Percentiles rank a stretch among this genome's conserved stretches.
Evolutionary conservation across 129 eudicot genomes (phyloP).

Genomic region (Cynara cardunculus): DNA sequence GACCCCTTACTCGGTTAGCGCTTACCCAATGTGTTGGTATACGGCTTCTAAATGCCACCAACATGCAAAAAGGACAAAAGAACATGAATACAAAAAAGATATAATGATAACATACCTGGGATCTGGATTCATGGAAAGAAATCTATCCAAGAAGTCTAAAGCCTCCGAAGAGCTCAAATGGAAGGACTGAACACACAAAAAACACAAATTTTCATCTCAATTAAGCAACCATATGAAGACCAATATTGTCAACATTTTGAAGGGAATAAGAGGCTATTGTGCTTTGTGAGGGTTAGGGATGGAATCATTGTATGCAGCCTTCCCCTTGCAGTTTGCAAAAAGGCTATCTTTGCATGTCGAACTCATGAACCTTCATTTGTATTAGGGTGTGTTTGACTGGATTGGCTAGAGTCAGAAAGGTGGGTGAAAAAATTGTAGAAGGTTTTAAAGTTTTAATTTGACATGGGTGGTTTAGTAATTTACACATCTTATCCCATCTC

Average conservation of each 20-base stretch:
- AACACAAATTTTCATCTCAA: conserved; percentile 1
- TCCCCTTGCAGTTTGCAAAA: background rate
- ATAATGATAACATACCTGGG: conserved; percentile 42
- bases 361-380: background rate
- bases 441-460: background rate
- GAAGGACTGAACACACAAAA: conserved; percentile 40
- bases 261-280: background rate
- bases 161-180: conserved; percentile 75
- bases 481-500: background rate
- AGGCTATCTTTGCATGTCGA: background rate
- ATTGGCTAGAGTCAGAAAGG: background rate
- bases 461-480: background rate
- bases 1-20: background rate
- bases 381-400: background rate
- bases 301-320: background rate
- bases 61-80: background rate
- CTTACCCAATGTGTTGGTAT: background rate
- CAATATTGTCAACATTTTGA: background rate
- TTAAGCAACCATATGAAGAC: background rate
- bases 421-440: background rate
- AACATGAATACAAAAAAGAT: background rate
- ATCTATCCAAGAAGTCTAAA: conserved; percentile 68
- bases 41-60: background rate
- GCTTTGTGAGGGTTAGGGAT: background rate
- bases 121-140: conserved; percentile 87